Evolutionary conservation across 2,329 filamentous ascomycete genomes (phyloP).

Genomic region (Chrysoporthe austroafricana): DNA sequence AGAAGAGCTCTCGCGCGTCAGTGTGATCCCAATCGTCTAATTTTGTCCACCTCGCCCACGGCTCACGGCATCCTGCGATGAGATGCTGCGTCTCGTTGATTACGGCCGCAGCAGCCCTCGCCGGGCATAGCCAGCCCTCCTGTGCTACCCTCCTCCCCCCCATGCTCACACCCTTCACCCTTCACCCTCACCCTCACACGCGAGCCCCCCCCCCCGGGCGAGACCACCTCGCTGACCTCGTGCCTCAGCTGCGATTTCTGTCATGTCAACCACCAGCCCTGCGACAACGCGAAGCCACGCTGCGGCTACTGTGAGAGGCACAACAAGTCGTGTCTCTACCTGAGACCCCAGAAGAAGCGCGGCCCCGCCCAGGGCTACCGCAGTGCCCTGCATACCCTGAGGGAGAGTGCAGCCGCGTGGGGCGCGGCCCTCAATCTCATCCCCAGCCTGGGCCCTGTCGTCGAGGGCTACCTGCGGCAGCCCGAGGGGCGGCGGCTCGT

Average conservation of each 20-base stretch:
- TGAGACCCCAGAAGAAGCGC: constrained; percentile 44
- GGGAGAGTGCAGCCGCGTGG: constrained; percentile 45
- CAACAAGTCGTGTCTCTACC: constrained; percentile 43
- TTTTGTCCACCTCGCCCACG: background rate
- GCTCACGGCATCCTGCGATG: background rate
- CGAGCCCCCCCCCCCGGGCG: background rate
- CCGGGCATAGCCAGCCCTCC: background rate
- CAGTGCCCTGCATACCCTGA: constrained; percentile 44
- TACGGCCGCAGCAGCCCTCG: background rate
- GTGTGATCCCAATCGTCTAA: constrained; percentile 10
- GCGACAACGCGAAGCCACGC: constrained; percentile 51
- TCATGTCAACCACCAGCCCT: constrained; percentile 52
- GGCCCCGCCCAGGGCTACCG: constrained; percentile 45
- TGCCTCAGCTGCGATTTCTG: constrained; percentile 50
- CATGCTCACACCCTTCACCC: background rate
- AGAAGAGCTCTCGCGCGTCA: constrained; percentile 30
- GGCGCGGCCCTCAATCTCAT: constrained; percentile 42
- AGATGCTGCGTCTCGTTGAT: constrained; percentile 3
- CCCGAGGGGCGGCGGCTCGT: constrained; percentile 37
- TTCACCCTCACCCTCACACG: background rate
- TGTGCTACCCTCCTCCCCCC: background rate
- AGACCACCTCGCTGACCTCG: constrained; percentile 28
- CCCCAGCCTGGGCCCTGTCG: constrained; percentile 41
- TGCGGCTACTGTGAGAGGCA: constrained; percentile 49
- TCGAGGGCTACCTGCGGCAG: constrained; percentile 41